A percentile compares a stretch with the other conserved stretches of the same genome.
phyloP scores from a whole-genome alignment of 345 rosid genomes.

The Acer yangbiense region DNA sequence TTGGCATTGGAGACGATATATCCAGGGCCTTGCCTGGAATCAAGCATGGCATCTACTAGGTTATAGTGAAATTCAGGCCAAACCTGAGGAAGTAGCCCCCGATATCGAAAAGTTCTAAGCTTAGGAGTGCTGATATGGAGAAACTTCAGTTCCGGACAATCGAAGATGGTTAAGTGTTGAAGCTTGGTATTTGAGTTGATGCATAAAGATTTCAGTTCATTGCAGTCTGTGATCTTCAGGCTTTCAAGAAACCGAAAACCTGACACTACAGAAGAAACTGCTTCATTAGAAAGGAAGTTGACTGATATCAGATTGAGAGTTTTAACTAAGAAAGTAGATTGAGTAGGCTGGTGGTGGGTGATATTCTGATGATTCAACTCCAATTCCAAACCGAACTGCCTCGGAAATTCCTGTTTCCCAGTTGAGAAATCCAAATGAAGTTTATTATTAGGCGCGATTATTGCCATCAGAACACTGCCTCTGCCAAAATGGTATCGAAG shows the following conservation, averaged over 20 bases:
- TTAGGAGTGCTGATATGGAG: slow-evolving; percentile 45
- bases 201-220: slow-evolving; percentile 39
- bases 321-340: slow-evolving; percentile 41
- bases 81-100: slow-evolving; percentile 47
- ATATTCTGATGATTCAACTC: slow-evolving; percentile 29
- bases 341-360: slow-evolving; percentile 22
- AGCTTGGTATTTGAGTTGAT: slow-evolving; percentile 53
- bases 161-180: slow-evolving; percentile 43
- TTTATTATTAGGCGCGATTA: slow-evolving; percentile 45
- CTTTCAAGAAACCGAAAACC: slow-evolving; percentile 48
- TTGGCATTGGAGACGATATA: slow-evolving; percentile 20
- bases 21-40: slow-evolving; percentile 49
- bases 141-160: slow-evolving; percentile 37
- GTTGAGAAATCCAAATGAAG: slow-evolving; percentile 45
- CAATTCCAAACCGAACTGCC: slow-evolving; percentile 38
- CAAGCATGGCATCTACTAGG: slow-evolving; percentile 51
- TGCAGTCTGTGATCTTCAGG: slow-evolving; percentile 47
- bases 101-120: slow-evolving; percentile 39
- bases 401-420: slow-evolving; percentile 24
- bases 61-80: slow-evolving; percentile 57
- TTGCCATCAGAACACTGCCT: slow-evolving; percentile 36
- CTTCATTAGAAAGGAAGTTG: slow-evolving; percentile 41
- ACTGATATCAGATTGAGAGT: slow-evolving; percentile 45
- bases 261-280: slow-evolving; percentile 47
- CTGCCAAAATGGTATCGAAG: slow-evolving; percentile 43